phyloP scores from a whole-genome alignment of 148 eudicot species.

The Gaultheria prostrata region DNA sequence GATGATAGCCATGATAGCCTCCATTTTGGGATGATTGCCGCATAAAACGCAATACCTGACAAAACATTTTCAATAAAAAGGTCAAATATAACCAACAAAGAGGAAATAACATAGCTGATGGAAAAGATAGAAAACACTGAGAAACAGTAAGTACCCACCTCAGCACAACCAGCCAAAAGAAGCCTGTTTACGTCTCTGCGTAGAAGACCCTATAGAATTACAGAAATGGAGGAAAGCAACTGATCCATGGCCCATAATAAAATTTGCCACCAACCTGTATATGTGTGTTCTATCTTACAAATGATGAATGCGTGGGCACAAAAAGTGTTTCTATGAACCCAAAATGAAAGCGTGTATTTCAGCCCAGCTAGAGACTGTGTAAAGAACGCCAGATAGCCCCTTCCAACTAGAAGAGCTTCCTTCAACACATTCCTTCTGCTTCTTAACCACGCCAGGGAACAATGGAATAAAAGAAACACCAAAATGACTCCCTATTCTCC shows the following conservation, averaged over 20 bases:
- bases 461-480: conserved; percentile 82
- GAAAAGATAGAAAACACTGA: not conserved
- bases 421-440: conserved; percentile 52
- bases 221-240: conserved; percentile 17
- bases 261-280: conserved; percentile 32
- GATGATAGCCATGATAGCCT: not conserved
- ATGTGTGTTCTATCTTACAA: conserved; percentile 14
- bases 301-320: not conserved
- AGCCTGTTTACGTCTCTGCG: conserved; percentile 19
- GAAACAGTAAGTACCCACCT: not conserved
- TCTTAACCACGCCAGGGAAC: conserved; percentile 61
- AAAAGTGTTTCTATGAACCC: conserved; percentile 34
- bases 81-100: not conserved
- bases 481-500: conserved; percentile 71
- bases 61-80: not conserved
- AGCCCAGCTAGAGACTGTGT: conserved; percentile 87
- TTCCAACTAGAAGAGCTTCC: conserved; percentile 52
- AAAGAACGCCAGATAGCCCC: conserved; percentile 62
- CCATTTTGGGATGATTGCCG: not conserved
- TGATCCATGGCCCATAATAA: conserved; percentile 29
- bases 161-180: conserved; percentile 10
- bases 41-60: conserved; percentile 12
- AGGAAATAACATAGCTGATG: not conserved
- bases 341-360: conserved; percentile 83
- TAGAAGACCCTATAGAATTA: conserved; percentile 18